phyloP scores from a whole-genome alignment of 2,329 filamentous ascomycete genomes.

The Sporothrix pallida region DNA sequence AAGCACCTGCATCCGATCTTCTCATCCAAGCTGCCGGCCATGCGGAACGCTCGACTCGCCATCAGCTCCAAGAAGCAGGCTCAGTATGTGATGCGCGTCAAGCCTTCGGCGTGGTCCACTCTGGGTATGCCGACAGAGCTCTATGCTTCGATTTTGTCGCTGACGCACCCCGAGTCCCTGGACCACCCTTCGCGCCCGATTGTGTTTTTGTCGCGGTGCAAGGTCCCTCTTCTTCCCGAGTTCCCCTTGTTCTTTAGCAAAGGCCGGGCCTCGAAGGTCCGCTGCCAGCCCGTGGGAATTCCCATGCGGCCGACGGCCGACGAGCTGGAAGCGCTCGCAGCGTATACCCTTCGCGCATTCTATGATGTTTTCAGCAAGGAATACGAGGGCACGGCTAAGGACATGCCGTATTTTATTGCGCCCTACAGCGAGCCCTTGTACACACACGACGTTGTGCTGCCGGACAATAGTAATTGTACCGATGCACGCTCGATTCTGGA shows the following conservation, averaged over 20 bases:
- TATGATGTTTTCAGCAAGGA: constrained; percentile 87
- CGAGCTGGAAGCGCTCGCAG: constrained; percentile 61
- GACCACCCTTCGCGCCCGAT: constrained; percentile 67
- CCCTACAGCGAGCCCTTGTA: constrained; percentile 52
- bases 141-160: constrained; percentile 65
- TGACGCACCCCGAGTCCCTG: constrained; percentile 62
- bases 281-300: constrained; percentile 52
- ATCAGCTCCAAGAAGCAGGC: constrained; percentile 78
- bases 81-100: constrained; percentile 77
- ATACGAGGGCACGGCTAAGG: constrained; percentile 67
- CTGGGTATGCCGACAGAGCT: constrained; percentile 58
- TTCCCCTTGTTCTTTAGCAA: constrained; percentile 77
- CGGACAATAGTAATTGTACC: background rate
- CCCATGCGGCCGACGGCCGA: constrained; percentile 53
- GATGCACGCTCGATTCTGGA: constrained; percentile 56
- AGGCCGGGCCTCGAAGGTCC: constrained; percentile 63
- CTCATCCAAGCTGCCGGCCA: constrained; percentile 71
- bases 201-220: constrained; percentile 70
- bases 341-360: constrained; percentile 78
- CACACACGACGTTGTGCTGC: constrained; percentile 42
- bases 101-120: constrained; percentile 74
- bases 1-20: constrained; percentile 75
- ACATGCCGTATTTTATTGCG: constrained; percentile 83
- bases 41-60: constrained; percentile 86
- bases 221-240: constrained; percentile 66